Evolutionary conservation across 2,329 filamentous ascomycete genomes (phyloP).

Genomic region (Talaromyces sp.): DNA sequence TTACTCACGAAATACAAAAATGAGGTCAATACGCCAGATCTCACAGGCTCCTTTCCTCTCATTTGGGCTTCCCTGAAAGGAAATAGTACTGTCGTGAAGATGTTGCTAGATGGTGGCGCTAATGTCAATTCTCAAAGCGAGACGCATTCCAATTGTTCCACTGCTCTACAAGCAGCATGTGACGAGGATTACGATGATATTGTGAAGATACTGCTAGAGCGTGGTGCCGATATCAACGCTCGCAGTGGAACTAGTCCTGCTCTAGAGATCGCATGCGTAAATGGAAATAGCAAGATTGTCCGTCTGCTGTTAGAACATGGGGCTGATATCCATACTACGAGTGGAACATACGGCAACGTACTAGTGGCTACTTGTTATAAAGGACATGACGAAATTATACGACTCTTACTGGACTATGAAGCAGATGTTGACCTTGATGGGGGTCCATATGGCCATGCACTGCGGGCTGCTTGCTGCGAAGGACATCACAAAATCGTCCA

Average conservation of each 20-base stretch:
- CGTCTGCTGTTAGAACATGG: neutral
- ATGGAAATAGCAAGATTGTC: neutral
- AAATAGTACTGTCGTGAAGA: constrained; percentile 1
- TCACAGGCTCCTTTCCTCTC: neutral
- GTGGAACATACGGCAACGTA: too few species aligned
- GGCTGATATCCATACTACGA: neutral
- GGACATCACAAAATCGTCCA: neutral
- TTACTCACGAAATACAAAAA: constrained; percentile 1
- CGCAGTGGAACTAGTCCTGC: neutral
- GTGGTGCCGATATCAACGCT: neutral
- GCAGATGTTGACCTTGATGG: neutral
- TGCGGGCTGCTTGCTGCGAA: neutral
- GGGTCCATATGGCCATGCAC: neutral
- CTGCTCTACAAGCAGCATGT: constrained; percentile 9
- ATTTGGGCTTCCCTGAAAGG: constrained; percentile 5
- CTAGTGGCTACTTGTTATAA: too few species aligned
- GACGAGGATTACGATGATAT: constrained; percentile 1
- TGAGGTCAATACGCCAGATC: neutral
- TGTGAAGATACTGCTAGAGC: neutral
- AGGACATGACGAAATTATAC: neutral
- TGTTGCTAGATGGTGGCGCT: neutral
- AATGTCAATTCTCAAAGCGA: constrained; percentile 4
- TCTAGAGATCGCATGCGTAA: neutral
- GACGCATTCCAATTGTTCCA: constrained; percentile 1
- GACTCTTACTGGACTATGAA: neutral